These are phyloP conservation scores for Xerocomus spinulosus DNA, from an alignment of 768 basidiomycete genomes.

Conservation along the genomic window DNA sequence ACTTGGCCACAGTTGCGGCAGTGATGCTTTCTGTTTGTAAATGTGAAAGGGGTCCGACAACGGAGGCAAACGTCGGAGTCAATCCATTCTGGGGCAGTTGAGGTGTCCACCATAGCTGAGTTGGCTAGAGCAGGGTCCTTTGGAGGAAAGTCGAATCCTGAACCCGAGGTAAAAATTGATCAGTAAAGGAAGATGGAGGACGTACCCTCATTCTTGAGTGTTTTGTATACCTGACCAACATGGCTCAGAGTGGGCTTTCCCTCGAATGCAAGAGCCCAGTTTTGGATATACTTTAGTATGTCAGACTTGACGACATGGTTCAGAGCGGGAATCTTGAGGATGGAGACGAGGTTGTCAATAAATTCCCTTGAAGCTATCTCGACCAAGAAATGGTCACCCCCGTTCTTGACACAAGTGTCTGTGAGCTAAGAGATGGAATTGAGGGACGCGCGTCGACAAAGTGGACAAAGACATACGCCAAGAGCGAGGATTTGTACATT, in stretches of 20 bases:
- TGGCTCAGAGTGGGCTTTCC: slow-evolving; percentile 71
- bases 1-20: slow-evolving; percentile 97
- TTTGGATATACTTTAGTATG: slow-evolving; percentile 79
- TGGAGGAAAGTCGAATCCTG: slow-evolving; percentile 83
- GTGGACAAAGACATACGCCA: slow-evolving; percentile 49
- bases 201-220: slow-evolving; percentile 69
- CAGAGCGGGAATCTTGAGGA: slow-evolving; percentile 71
- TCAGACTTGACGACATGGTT: slow-evolving; percentile 81
- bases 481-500: slow-evolving; percentile 91
- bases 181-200: background rate
- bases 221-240: slow-evolving; percentile 76
- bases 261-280: slow-evolving; percentile 90
- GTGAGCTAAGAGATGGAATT: slow-evolving; percentile 53
- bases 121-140: slow-evolving; percentile 64
- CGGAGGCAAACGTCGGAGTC: slow-evolving; percentile 93
- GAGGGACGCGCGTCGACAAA: background rate
- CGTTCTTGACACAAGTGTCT: slow-evolving; percentile 95
- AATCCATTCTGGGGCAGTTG: slow-evolving; percentile 94
- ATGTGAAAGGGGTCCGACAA: slow-evolving; percentile 85
- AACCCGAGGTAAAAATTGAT: background rate
- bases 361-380: slow-evolving; percentile 89
- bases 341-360: slow-evolving; percentile 87
- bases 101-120: slow-evolving; percentile 85
- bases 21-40: slow-evolving; percentile 97
- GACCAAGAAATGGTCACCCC: slow-evolving; percentile 83